These are phyloP conservation scores for Neonectria punicea DNA, from an alignment of 2,329 filamentous ascomycete species.

Conservation along the genomic window DNA sequence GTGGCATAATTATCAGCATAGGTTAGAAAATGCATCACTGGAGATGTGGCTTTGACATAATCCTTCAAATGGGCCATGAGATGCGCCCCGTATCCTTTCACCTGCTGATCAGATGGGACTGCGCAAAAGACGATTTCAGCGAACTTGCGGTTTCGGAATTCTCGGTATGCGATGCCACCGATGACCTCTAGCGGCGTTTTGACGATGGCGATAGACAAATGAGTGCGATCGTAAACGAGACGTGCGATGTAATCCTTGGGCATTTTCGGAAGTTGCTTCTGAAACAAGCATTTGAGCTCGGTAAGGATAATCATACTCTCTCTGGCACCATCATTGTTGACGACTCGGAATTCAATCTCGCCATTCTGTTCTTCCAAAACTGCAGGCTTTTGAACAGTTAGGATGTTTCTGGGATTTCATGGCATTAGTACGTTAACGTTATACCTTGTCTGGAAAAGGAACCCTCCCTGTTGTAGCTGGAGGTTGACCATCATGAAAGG, in stretches of 20 bases:
- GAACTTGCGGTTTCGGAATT: conserved; percentile 91
- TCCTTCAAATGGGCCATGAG: conserved; percentile 98
- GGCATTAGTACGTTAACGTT: too few species aligned
- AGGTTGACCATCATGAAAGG: neutral
- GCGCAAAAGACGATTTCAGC: conserved; percentile 99
- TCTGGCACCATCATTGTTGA: conserved; percentile 91
- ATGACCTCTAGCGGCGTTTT: conserved; percentile 97
- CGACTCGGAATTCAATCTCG: conserved; percentile 96
- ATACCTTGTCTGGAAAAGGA: too few species aligned
- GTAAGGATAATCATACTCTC: conserved; percentile 95
- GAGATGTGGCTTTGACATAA: conserved; percentile 59
- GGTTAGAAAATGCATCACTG: conserved; percentile 80
- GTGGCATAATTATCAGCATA: conserved; percentile 99
- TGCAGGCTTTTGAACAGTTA: conserved; percentile 53
- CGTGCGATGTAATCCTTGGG: conserved; percentile 98
- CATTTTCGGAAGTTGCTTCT: conserved; percentile 99
- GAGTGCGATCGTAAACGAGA: conserved; percentile 95
- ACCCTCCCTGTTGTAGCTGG: neutral
- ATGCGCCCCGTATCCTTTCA: conserved; percentile 98
- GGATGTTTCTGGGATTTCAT: too few species aligned
- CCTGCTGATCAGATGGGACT: conserved; percentile 96
- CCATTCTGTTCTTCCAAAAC: conserved; percentile 93
- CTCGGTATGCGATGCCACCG: conserved; percentile 94
- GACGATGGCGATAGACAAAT: conserved; percentile 95
- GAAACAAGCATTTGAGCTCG: conserved; percentile 96